Evolutionary conservation across 805 yeast species (phyloP).

Genomic region (Lipomyces anomalus): DNA sequence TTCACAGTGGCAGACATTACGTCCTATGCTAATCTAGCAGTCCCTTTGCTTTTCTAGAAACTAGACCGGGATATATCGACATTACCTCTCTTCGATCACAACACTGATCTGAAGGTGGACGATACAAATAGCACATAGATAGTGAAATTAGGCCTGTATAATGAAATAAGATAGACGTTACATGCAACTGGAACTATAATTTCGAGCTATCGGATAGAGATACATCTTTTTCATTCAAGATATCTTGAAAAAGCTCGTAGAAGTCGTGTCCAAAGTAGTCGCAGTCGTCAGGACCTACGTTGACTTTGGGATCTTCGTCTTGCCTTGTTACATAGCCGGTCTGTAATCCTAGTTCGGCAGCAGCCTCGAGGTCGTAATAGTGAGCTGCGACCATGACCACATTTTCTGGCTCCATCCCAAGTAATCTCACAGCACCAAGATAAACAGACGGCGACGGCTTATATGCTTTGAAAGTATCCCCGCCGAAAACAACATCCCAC

Average conservation of each 20-base stretch:
- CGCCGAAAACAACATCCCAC: constrained; percentile 21
- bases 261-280: constrained; percentile 11
- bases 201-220: too few relatives aligned
- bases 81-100: not conserved
- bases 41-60: constrained; percentile 18
- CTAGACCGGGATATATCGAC: constrained; percentile 11
- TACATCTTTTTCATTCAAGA: too few relatives aligned
- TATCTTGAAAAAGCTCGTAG: not conserved
- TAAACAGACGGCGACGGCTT: constrained; percentile 20
- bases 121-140: not conserved
- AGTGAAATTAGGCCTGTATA: not conserved
- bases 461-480: constrained; percentile 18
- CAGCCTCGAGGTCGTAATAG: constrained; percentile 20
- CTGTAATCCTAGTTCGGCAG: constrained; percentile 9
- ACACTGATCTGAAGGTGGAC: not conserved
- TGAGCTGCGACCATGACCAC: constrained; percentile 23
- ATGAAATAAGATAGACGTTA: not conserved
- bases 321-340: constrained; percentile 17
- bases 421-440: constrained; percentile 17
- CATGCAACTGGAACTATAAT: too few relatives aligned
- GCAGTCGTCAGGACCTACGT: constrained; percentile 9
- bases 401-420: constrained; percentile 17
- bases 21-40: constrained; percentile 4
- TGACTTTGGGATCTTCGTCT: constrained; percentile 14
- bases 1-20: not conserved